Percentiles rank a stretch among this genome's conserved stretches.
phyloP scores from a whole-genome alignment of 441 rosid genomes.

The Bocquillonia castaneifolia region DNA sequence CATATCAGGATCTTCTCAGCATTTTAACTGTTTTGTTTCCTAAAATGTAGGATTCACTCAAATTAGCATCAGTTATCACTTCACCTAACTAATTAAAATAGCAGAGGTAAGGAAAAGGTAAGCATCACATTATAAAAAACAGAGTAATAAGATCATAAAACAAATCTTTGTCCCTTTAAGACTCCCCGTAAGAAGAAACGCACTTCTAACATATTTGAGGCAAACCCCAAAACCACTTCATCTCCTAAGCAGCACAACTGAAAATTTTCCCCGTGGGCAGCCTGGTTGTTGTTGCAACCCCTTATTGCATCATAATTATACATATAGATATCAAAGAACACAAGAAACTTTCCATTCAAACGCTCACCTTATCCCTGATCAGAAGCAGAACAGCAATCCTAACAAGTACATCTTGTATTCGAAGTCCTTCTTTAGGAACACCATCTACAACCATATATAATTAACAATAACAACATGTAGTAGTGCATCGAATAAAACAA shows the following conservation, averaged over 20 bases:
- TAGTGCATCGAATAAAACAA: slow-evolving; percentile 8
- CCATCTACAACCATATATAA: slow-evolving; percentile 61
- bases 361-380: slow-evolving; percentile 69
- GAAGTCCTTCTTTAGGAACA: slow-evolving; percentile 97
- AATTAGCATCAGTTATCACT: not conserved
- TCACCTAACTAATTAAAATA: not conserved
- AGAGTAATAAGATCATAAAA: not conserved
- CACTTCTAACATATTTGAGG: not conserved
- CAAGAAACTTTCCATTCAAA: slow-evolving; percentile 6
- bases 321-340: not conserved
- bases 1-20: not conserved
- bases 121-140: not conserved
- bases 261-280: not conserved
- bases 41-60: not conserved
- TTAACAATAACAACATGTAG: slow-evolving; percentile 12
- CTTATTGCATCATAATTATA: no score
- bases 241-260: not conserved
- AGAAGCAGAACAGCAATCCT: slow-evolving; percentile 67
- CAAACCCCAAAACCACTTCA: not conserved
- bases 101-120: not conserved
- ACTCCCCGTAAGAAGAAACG: not conserved
- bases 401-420: slow-evolving; percentile 80
- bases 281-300: not conserved
- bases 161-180: not conserved
- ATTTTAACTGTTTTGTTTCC: not conserved